Base-by-base conservation (phyloP, 2,329 filamentous ascomycete genomes). In the Chrysosporium keratinophilum region DNA sequence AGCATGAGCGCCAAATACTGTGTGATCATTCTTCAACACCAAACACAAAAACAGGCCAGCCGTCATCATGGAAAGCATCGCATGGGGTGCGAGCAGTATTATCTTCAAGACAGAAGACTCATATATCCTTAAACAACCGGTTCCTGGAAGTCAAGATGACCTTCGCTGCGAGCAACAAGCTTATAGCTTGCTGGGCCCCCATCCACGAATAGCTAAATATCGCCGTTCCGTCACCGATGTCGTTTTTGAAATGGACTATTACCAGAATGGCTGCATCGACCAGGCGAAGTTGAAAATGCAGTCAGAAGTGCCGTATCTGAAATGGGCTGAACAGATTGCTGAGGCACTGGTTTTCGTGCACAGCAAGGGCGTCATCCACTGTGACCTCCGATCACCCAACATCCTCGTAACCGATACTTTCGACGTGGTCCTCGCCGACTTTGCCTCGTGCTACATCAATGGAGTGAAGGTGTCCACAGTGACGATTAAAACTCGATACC, bases 221-320 rank as follows among this genome's bases (percentile, higher is more conserved):
- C 31, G 46, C 17, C 46, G 23, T 11, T 5, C 15, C 42, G 12
- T 20, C 9, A 42, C 34, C 17, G 33, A 54, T 17, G 5, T 42
- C 43, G 52, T 12, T n/a, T 42, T 12, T 19, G 45, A 50, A 31
- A 20, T 54, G 39, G 35, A 50, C 28, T 54, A 50, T 23, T 54
- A 54, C 39, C 37, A 20, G 45, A 42, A 50, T 17, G 52, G 52
- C 37, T 54, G 45, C 46, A 54, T 54, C 23, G 45, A 50, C 10
- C 33, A 54, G 19, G 31, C 41, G 5, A 44, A 19, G 41, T 17
- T 33, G 34, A 46, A 31, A 23, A 45, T 53, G 31, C 15, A 52
- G 17, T 5, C 28, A 28, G 43, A 49, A 49, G 2, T 54, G 17
- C 52, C 35, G 28, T 50, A 50, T 35, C 39, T 54, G 1, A 39